A percentile compares a stretch with the other conserved stretches of the same genome.
phyloP scores from a whole-genome alignment of 2,329 filamentous ascomycete genomes.

The Ambrosiella cleistominuta region DNA sequence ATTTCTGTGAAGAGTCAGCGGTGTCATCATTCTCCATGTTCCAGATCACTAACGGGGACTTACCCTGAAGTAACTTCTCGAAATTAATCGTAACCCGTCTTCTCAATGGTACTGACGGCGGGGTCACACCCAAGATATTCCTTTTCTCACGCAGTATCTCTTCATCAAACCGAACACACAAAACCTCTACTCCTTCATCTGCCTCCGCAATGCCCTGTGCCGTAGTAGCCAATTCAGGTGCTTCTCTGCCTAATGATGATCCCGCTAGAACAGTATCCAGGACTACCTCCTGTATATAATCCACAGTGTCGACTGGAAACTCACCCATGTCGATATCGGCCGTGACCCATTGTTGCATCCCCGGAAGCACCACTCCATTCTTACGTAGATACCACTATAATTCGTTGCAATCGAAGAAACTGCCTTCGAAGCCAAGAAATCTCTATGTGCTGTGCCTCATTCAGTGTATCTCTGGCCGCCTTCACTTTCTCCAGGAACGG shows the following conservation, averaged over 20 bases:
- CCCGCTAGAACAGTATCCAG: slow-evolving; percentile 4
- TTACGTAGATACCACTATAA: slow-evolving; percentile 55
- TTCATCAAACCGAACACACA: not conserved
- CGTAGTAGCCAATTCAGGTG: not conserved
- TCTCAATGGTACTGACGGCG: slow-evolving; percentile 17
- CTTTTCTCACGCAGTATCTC: not conserved
- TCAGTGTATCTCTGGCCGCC: slow-evolving; percentile 24
- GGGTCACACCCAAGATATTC: not conserved
- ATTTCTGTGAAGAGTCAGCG: slow-evolving; percentile 19
- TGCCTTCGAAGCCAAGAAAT: slow-evolving; percentile 50
- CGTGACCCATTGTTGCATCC: slow-evolving; percentile 40
- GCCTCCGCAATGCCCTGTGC: not conserved
- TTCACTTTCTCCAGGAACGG: slow-evolving; percentile 28
- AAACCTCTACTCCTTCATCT: not conserved
- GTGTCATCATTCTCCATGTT: not conserved
- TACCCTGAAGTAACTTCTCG: slow-evolving; percentile 20
- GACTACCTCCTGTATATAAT: not conserved
- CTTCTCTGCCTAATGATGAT: not conserved
- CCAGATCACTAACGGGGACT: slow-evolving; percentile 7
- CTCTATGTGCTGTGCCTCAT: slow-evolving; percentile 32
- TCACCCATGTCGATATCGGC: slow-evolving; percentile 34
- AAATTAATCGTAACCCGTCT: slow-evolving; percentile 22
- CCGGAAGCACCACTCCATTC: slow-evolving; percentile 44
- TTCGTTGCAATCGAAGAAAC: slow-evolving; percentile 63
- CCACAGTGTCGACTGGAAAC: slow-evolving; percentile 19